Evolutionary conservation across 768 basidiomycete species (phyloP).

Genomic region (Pluteus cervinus): DNA sequence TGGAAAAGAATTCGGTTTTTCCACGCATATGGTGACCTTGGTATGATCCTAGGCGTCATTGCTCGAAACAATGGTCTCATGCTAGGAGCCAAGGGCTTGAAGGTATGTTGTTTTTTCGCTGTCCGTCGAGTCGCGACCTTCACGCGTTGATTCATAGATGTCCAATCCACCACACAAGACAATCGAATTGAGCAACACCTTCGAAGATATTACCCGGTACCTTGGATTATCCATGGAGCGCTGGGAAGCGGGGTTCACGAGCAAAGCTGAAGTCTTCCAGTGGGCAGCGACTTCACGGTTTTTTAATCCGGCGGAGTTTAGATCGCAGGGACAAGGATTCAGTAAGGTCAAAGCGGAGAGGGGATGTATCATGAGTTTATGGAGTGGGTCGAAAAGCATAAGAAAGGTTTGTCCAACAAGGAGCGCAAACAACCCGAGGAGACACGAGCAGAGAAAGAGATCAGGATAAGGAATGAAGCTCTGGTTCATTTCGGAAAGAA

Average conservation of each 20-base stretch:
- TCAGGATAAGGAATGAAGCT: slow-evolving; percentile 36
- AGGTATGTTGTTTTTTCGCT: slow-evolving; percentile 28
- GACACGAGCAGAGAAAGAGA: slow-evolving; percentile 9
- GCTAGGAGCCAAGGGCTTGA: slow-evolving; percentile 50
- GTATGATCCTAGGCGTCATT: slow-evolving; percentile 61
- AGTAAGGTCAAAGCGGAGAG: slow-evolving; percentile 41
- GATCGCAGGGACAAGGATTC: slow-evolving; percentile 26
- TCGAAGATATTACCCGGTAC: slow-evolving; percentile 46
- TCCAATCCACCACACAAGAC: slow-evolving; percentile 37
- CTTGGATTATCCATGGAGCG: slow-evolving; percentile 48
- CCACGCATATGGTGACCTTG: slow-evolving; percentile 65
- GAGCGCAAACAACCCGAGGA: slow-evolving; percentile 1
- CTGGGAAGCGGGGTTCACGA: slow-evolving; percentile 49
- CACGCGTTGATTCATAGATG: slow-evolving; percentile 16
- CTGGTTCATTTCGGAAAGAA: slow-evolving; percentile 46
- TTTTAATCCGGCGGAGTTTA: slow-evolving; percentile 39
- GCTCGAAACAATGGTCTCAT: slow-evolving; percentile 44
- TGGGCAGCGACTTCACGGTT: slow-evolving; percentile 53
- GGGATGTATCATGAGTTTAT: slow-evolving; percentile 57
- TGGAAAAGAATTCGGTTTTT: slow-evolving; percentile 48
- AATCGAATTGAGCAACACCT: slow-evolving; percentile 43
- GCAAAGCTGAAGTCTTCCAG: slow-evolving; percentile 46
- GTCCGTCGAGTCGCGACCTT: neutral
- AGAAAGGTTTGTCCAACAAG: neutral
- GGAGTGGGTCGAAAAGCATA: slow-evolving; percentile 33